Base-by-base conservation (phyloP, 129 eudicot genomes). In the Erigeron canadensis region DNA sequence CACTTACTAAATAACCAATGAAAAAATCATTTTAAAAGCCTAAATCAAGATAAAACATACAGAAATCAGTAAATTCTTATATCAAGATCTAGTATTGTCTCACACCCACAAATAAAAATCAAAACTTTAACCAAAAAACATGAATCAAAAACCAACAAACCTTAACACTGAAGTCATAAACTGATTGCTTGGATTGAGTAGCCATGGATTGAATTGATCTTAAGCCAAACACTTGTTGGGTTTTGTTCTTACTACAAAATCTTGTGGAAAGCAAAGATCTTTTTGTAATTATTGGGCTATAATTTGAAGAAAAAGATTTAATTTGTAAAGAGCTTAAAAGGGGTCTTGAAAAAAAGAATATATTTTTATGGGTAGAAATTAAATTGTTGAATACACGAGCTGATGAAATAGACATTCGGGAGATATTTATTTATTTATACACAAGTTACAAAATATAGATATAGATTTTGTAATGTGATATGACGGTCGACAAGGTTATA, bases 91-190 rank as follows among this genome's bases (percentile, higher is more conserved):
- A 47, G 13, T 2, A 5, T 37, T 38, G 11, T 22, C 15, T 13
- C 5, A 34, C 60, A n/a, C 44, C 68, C 12, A 54, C 37, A 38
- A 39, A 11, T 34, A 21, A 7, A 62, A 56, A 19, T 15, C 6
- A 47, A 75, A 70, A 12, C 44, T 53, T 39, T 42, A 43, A 40
- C 7, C 22, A 16, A 58, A 44, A 69, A 17, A 54, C 51, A 48
- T 64, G 69, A 42, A 64, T 40, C 10, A 0, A 51, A 69, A 62
- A 18, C 10, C 15, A 46, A 21, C 77, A 70, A 47, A 88, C 98
- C 96, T 93, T 93, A 57, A 89, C 95, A 28, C 84, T 88, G 81
- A 94, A 94, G 4, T 94, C 98, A 58, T 94, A 85, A 71, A 94
- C 81, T 2, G 96, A 87, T 72, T 94, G 86, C 72, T 63, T 81